Conservation (phyloP, 495 filamentous ascomycete species). For the Bryoglossum gracile region DNA sequence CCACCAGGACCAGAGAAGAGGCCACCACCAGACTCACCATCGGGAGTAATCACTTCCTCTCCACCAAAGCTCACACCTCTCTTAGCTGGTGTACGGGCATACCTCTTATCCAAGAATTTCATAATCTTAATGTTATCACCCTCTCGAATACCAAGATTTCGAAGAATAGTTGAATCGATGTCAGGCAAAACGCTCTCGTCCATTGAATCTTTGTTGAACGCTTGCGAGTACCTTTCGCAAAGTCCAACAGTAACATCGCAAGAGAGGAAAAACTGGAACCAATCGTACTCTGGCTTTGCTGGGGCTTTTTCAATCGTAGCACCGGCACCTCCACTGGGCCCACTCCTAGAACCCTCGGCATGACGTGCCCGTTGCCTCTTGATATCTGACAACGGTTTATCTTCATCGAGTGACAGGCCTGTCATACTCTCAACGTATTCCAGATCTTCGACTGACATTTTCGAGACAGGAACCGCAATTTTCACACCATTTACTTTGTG, state of each 20-base stretch:
- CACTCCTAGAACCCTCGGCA: constrained; percentile 18
- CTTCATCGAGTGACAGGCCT: constrained; percentile 88
- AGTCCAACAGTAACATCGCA: constrained; percentile 86
- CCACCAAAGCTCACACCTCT: constrained; percentile 57
- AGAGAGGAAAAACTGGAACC: constrained; percentile 96
- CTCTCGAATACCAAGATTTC: constrained; percentile 84
- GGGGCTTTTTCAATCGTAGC: constrained; percentile 47
- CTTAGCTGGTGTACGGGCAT: constrained; percentile 50
- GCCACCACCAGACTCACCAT: constrained; percentile 52
- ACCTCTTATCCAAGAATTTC: constrained; percentile 80
- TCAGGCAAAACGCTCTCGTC: constrained; percentile 85
- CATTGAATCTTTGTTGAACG: constrained; percentile 87
- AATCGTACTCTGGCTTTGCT: constrained; percentile 73
- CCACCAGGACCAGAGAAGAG: constrained; percentile 91
- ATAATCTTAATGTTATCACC: constrained; percentile 94
- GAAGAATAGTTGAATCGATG: constrained; percentile 70
- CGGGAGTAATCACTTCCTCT: constrained; percentile 43
- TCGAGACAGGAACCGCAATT: constrained; percentile 88
- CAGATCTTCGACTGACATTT: constrained; percentile 92
- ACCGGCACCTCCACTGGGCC: constrained; percentile 24
- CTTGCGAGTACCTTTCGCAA: constrained; percentile 87
- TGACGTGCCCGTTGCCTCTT: constrained; percentile 36
- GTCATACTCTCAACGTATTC: constrained; percentile 87
- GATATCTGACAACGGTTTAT: constrained; percentile 87
- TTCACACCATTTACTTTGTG: constrained; percentile 98